Evolutionary conservation across 106 monocot genomes (phyloP).

Genomic region (Dactylorhiza incarnata): DNA sequence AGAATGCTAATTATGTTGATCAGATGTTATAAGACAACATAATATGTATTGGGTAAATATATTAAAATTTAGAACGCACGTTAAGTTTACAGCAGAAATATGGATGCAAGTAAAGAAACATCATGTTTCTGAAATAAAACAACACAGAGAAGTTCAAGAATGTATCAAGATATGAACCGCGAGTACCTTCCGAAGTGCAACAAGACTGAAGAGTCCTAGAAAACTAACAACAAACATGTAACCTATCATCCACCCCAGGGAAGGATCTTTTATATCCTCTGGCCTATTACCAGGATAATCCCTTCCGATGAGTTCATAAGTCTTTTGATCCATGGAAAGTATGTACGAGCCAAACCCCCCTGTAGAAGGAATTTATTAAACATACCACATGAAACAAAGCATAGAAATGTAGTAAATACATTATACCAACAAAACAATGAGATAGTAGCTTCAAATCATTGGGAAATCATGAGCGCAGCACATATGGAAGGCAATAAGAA

Average conservation of each 20-base stretch:
- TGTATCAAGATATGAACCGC: neutral
- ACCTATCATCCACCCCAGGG: conserved; percentile 95
- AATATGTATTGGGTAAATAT: neutral
- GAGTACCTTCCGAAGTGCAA: conserved; percentile 85
- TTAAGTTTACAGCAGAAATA: neutral
- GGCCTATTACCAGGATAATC: conserved; percentile 91
- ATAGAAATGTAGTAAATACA: neutral
- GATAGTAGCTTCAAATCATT: neutral
- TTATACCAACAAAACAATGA: neutral
- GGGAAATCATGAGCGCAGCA: neutral
- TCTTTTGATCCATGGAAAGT: conserved; percentile 89
- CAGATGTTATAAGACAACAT: neutral
- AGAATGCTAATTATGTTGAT: neutral
- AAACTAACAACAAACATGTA: conserved; percentile 97
- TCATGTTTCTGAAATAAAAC: neutral
- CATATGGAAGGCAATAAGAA: neutral
- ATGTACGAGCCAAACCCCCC: conserved; percentile 95
- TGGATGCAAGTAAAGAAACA: conserved; percentile 1
- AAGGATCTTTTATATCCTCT: conserved; percentile 89
- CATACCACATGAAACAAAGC: neutral
- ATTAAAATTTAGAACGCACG: neutral
- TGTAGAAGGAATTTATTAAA: conserved; percentile 16
- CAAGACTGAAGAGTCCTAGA: conserved; percentile 88
- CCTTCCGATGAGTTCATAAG: conserved; percentile 87
- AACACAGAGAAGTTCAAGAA: neutral